Conservation (phyloP, 331 rosid species). For the Acacia concinna region DNA sequence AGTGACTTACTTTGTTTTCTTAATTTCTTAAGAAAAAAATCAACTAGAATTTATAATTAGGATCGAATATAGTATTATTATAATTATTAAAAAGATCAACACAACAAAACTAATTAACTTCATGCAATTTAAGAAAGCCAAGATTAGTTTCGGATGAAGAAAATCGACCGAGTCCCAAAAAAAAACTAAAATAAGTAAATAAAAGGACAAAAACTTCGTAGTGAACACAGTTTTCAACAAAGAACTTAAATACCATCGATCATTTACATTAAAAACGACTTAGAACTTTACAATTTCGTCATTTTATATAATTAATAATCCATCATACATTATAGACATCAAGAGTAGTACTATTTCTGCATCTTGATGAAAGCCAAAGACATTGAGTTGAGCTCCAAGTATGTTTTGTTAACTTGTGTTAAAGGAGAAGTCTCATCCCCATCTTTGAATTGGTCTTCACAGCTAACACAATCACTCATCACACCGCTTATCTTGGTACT, state of each 20-base stretch:
- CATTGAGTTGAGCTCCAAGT: not conserved
- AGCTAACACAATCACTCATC: not conserved
- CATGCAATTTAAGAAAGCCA: not conserved
- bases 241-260: not conserved
- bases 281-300: not conserved
- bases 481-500: not conserved
- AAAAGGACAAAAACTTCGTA: not conserved
- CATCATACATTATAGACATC: not conserved
- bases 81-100: not conserved
- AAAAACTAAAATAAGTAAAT: no score
- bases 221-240: not conserved
- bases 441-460: not conserved
- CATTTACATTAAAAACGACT: not conserved
- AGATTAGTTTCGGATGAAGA: not conserved
- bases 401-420: not conserved
- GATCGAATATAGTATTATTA: no score
- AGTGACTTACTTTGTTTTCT: no score
- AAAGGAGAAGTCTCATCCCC: not conserved
- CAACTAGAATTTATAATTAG: no score
- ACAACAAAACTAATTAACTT: not conserved
- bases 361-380: not conserved
- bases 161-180: not conserved
- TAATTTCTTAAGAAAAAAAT: no score
- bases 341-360: not conserved
- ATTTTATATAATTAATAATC: no score